Base-by-base conservation (phyloP, 2,329 filamentous ascomycete species). In the Pseudogymnoascus sp. region DNA sequence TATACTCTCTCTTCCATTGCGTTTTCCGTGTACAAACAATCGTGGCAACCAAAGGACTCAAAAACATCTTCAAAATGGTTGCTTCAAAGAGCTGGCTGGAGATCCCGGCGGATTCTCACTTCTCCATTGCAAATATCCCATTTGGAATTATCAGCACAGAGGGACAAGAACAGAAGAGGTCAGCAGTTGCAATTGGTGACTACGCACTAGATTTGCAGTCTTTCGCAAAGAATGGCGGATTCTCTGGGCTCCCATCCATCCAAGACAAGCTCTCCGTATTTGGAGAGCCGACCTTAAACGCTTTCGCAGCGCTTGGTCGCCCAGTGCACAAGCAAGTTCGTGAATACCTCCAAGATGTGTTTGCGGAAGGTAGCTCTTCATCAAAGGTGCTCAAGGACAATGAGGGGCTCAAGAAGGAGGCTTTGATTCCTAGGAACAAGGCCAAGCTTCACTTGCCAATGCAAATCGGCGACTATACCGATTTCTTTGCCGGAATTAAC, bases 401-500 rank as follows among this genome's bases (percentile, higher is more conserved):
- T 68, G 70, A 73, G 2, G 68, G 73, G 0, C 74, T 89, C 16
- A 82, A 84, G 62, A 75, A 82, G 61, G 75, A 79, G 60, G 83
- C 80, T 0, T 73, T 93, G 11, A 64, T 91, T 3, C 81, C 80
- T 0, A 79, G 85, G 57, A 76, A 78, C 4, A 76, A 84, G 18
- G 82, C 86, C 57, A 82, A 78, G 64, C 86, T 81, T 70, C 87
- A 92, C 69, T 70, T 93, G 6, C 90, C 90, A 2, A 86, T 94
- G 83, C 78, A 80, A 60, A 90, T 93, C 67, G 87, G 88, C 25
- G 89, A 93, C 72, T 94, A 93, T 72, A 90, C 89, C 1, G 90
- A 94, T 73, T 94, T 94, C 76, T 94, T 90, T 70, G 89, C 87
- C 8, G 90, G 90, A 12, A 76, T 87, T 65, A 87, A 92, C 71